A percentile compares a stretch with the other conserved stretches of the same genome.
Conservation (phyloP, 176 grass and related monocot genomes). For the Phoenix roebelenii region DNA sequence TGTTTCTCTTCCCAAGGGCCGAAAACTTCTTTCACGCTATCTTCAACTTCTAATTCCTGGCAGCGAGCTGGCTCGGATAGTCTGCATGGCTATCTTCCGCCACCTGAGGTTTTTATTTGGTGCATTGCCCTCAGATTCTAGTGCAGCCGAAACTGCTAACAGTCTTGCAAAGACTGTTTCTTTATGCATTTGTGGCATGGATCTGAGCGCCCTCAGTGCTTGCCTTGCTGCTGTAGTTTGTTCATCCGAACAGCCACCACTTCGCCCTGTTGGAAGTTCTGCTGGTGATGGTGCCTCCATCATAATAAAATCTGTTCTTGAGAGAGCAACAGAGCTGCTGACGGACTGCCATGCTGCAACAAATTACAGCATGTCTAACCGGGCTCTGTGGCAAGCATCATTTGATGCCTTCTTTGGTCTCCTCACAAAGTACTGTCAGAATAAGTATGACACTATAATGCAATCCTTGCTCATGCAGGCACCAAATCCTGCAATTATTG, state of each 20-base stretch:
- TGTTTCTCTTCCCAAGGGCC: constrained; percentile 66
- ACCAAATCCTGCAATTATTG: constrained; percentile 10
- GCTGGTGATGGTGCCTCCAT: constrained; percentile 64
- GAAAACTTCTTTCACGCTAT: constrained; percentile 55
- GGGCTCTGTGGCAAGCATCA: constrained; percentile 70
- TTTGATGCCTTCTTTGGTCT: constrained; percentile 67
- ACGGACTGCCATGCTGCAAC: constrained; percentile 34
- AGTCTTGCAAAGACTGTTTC: constrained; percentile 43
- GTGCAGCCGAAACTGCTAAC: constrained; percentile 28
- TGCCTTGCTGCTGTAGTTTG: constrained; percentile 81
- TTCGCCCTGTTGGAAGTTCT: constrained; percentile 49
- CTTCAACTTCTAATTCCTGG: constrained; percentile 43
- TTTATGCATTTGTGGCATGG: constrained; percentile 40
- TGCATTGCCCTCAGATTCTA: constrained; percentile 30
- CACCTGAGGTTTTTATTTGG: constrained; percentile 70
- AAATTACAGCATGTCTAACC: constrained; percentile 32
- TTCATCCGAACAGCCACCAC: constrained; percentile 64
- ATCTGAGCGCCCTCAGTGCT: constrained; percentile 61
- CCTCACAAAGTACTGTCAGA: constrained; percentile 56
- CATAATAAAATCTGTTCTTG: constrained; percentile 60
- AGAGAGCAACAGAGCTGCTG: constrained; percentile 49
- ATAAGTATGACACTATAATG: constrained; percentile 56
- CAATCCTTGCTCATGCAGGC: constrained; percentile 10
- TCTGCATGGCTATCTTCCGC: constrained; percentile 72
- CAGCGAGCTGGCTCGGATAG: constrained; percentile 41